Base-by-base conservation (phyloP, 2,329 filamentous ascomycete genomes). In the Ophiocordyceps australis region DNA sequence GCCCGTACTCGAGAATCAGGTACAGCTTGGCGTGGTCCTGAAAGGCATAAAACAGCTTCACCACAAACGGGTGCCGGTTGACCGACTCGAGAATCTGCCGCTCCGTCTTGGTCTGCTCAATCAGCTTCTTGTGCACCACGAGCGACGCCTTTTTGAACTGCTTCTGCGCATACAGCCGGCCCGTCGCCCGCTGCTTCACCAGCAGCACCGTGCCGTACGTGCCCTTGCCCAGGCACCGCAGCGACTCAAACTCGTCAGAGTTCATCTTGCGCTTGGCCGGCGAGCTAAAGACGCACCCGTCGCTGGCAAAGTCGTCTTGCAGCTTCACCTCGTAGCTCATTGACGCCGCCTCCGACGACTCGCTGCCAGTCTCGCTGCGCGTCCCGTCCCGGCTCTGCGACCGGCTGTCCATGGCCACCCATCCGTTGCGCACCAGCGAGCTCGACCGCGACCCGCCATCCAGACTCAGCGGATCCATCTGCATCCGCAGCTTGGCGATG, bases 21-120 rank as follows among this genome's bases (percentile, higher is more conserved):
- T 98, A 98, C 18, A 98, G 70, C 55, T 93, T 94, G 58, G 94
- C 85, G 38, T 83, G 82, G 44, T 98, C 89, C 52, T 98, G 89
- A 52, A 98, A 98, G 14, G 89, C 89, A 43, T 98, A 98, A 54
- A 80, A 98, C 12, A 98, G 66, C 54, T 95, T 95, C 36, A 98
- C 89, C 24, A 98, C 85, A 46, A 98, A 98, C 0, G 89, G 86
- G 49, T 98, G 89, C 18, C 85, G 70, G 51, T 91, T 95, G 49
- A 98, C 81, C 31, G 80, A 91, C 56, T 98, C 89, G 26, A 98
- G 64, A 28, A 98, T 93, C 40, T 76, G 74, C 25, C 89, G 78
- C 56, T 98, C 89, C 3, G 86, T 95, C 62, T 91, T 93, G 30
- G 89, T 95, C 57, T 95, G 89, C 54, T 95, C 85, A 26, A 98